Evolutionary conservation across 2,329 filamentous ascomycete genomes (phyloP).

Genomic region (Fusarium sp.): DNA sequence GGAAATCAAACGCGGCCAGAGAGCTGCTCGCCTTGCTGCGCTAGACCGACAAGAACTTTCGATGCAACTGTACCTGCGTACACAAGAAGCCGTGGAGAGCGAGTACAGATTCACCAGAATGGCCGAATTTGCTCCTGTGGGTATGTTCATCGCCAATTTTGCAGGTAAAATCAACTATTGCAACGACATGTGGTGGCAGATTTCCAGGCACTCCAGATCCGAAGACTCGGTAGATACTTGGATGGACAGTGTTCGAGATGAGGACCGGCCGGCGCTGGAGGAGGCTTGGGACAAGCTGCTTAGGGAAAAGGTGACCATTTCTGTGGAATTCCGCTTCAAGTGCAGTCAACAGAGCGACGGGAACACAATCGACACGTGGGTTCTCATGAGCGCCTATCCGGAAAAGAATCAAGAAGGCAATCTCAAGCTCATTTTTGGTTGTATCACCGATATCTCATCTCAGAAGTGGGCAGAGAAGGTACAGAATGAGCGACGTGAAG

Average conservation of each 20-base stretch:
- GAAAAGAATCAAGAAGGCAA: conserved; percentile 72
- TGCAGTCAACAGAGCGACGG: conserved; percentile 71
- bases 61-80: conserved; percentile 75
- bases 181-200: conserved; percentile 82
- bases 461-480: conserved; percentile 88
- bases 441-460: conserved; percentile 85
- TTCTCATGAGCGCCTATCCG: conserved; percentile 79
- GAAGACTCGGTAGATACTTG: conserved; percentile 70
- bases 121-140: conserved; percentile 85
- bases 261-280: conserved; percentile 70
- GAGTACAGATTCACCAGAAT: conserved; percentile 85
- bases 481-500: conserved; percentile 80
- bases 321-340: conserved; percentile 81
- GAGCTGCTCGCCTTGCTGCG: conserved; percentile 78
- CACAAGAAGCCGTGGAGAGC: conserved; percentile 71
- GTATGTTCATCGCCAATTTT: conserved; percentile 84
- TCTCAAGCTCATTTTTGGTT: conserved; percentile 81
- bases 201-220: conserved; percentile 73
- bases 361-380: conserved; percentile 76
- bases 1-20: conserved; percentile 79
- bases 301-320: conserved; percentile 70
- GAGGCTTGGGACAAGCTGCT: conserved; percentile 72
- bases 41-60: conserved; percentile 82
- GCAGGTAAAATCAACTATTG: conserved; percentile 79
- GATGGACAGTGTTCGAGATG: conserved; percentile 77